Evolutionary conservation across 2,329 filamentous ascomycete genomes (phyloP).

Genomic region (Lanzia echinophila): DNA sequence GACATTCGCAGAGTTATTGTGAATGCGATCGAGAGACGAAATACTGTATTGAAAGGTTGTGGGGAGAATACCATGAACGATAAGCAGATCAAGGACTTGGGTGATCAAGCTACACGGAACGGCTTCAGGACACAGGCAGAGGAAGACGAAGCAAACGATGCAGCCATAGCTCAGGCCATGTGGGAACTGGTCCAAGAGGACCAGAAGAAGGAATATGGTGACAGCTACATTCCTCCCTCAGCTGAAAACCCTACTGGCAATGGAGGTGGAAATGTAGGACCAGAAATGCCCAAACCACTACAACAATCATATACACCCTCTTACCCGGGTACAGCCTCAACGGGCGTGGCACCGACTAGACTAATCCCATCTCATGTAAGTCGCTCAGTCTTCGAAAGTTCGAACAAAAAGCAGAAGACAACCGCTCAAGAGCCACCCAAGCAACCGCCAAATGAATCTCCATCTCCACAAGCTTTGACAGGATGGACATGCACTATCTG

Average conservation of each 20-base stretch:
- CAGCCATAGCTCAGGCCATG: constrained; percentile 76
- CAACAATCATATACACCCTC: constrained; percentile 2
- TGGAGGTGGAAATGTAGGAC: constrained; percentile 22
- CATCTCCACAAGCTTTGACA: constrained; percentile 22
- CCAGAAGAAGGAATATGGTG: constrained; percentile 26
- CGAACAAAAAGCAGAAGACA: constrained; percentile 18
- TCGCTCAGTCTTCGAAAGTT: constrained; percentile 22
- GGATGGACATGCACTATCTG: constrained; percentile 53
- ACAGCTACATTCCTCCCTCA: constrained; percentile 25
- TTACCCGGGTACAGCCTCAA: not conserved
- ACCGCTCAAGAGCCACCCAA: constrained; percentile 7
- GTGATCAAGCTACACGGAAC: constrained; percentile 56
- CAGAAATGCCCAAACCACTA: not conserved
- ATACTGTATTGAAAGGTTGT: constrained; percentile 64
- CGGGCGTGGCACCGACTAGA: not conserved
- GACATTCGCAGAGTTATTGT: constrained; percentile 69
- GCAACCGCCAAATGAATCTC: constrained; percentile 6
- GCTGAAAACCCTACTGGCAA: constrained; percentile 28
- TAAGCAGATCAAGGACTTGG: constrained; percentile 57
- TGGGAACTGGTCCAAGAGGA: constrained; percentile 86
- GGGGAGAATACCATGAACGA: constrained; percentile 59
- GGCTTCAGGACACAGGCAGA: constrained; percentile 80
- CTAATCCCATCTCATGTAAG: constrained; percentile 20
- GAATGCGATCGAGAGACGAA: constrained; percentile 62
- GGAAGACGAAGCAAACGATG: constrained; percentile 82